Evolutionary conservation across 2,329 filamentous ascomycete genomes (phyloP).

Genomic region (Sordariomycetes sp.): DNA sequence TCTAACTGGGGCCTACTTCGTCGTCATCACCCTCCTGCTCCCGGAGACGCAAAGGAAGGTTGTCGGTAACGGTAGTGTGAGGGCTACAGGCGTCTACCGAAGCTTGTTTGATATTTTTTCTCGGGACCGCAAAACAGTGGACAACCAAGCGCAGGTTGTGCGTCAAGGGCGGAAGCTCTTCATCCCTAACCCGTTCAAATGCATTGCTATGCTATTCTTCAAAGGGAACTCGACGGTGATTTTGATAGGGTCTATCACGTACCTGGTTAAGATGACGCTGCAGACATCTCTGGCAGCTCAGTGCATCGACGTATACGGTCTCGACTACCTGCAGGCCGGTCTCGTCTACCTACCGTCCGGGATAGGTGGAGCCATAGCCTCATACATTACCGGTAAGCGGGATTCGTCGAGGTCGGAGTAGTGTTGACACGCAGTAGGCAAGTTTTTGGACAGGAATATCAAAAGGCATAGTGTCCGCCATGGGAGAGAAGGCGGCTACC

Average conservation of each 20-base stretch:
- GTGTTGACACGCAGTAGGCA: background rate
- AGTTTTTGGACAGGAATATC: background rate
- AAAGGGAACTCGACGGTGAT: constrained; percentile 4
- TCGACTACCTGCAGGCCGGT: constrained; percentile 8
- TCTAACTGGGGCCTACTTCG: constrained; percentile 27
- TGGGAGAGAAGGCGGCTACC: background rate
- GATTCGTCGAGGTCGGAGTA: background rate
- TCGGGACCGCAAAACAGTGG: background rate
- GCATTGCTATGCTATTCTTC: constrained; percentile 7
- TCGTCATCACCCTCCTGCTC: constrained; percentile 37
- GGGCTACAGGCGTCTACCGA: background rate
- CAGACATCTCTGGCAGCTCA: constrained; percentile 2
- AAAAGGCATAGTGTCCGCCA: background rate
- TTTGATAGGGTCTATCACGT: constrained; percentile 8
- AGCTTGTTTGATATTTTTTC: background rate
- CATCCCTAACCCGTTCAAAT: constrained; percentile 9
- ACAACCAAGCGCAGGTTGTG: background rate
- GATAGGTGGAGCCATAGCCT: constrained; percentile 2
- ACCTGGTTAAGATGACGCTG: constrained; percentile 8
- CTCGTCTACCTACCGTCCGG: constrained; percentile 9
- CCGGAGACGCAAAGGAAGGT: constrained; percentile 43
- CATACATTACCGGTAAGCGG: background rate
- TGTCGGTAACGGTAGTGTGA: constrained; percentile 36
- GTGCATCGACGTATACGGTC: constrained; percentile 8
- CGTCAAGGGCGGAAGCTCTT: background rate